Conservation (phyloP, 495 filamentous ascomycete species). For the Penicillium silybi region DNA sequence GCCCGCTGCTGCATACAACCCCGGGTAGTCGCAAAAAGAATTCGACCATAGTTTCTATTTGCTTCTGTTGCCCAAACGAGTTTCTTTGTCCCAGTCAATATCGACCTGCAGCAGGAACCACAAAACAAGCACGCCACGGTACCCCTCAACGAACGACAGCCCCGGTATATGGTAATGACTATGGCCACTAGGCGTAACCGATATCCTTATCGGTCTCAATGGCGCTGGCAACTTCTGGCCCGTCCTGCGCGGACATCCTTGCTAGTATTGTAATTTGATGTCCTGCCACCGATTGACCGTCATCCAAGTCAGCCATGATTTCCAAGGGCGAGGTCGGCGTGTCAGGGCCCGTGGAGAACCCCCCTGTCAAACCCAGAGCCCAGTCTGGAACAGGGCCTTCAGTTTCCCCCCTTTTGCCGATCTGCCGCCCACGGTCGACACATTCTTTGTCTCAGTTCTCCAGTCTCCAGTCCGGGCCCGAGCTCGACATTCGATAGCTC, state of each 20-base stretch:
- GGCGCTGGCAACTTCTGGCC: constrained; percentile 11
- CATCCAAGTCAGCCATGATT: not conserved
- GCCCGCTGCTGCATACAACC: constrained; percentile 6
- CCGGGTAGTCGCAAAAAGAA: not conserved
- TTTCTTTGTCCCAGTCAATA: constrained; percentile 2
- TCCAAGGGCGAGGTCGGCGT: constrained; percentile 4
- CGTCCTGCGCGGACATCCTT: constrained; percentile 18
- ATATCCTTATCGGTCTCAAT: constrained; percentile 11
- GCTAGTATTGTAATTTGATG: constrained; percentile 4
- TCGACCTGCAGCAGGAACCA: constrained; percentile 6
- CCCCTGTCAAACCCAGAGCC: constrained; percentile 2
- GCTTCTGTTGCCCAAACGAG: constrained; percentile 5
- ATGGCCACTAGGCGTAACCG: not conserved
- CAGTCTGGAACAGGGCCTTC: not conserved
- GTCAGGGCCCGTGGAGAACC: constrained; percentile 3
- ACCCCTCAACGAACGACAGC: constrained; percentile 6
- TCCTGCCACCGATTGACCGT: constrained; percentile 3
- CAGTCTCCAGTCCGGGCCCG: too few relatives aligned
- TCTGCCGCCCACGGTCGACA: constrained; percentile 10
- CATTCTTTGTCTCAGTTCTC: constrained; percentile 6
- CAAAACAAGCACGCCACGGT: constrained; percentile 11
- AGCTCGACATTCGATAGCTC: constrained; percentile 23
- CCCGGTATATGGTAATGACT: constrained; percentile 12
- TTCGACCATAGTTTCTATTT: constrained; percentile 2
- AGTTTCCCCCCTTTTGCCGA: constrained; percentile 15